Base-by-base conservation (phyloP, 768 basidiomycete genomes). In the Podaxis sp. region DNA sequence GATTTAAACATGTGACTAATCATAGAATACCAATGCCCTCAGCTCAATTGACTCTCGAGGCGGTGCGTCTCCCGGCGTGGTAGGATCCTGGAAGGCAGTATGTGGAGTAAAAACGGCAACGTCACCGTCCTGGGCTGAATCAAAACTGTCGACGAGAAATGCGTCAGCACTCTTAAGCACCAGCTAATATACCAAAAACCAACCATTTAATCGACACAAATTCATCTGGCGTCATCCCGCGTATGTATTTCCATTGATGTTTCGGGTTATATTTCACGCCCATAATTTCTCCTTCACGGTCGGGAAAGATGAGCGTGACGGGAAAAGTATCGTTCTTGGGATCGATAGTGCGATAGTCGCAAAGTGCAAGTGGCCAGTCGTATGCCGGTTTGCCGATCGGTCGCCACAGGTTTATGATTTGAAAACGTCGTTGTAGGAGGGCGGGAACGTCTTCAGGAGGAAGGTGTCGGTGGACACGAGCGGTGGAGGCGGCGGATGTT, bases 371-470 rank as follows among this genome's bases (percentile, higher is more conserved):
- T 0, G 85, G 85, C 75, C 76, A 81, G 63, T 86, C 84, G 6
- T 74, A 54, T 0, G 82, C 84, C 0, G 80, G 70, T 62, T 81
- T 70, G 0, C 67, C 68, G 57, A 86, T 85, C 3, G 86, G 84
- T 3, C 86, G 75, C 86, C 86, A 87, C 22, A 87, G 75, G 65
- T 86, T 87, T 62, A 87, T 80, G 36, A 87, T 84, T 62, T 85
- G 84, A 74, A 83, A 84, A 0, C 84, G 79, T 19, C 76, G 74
- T 60, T 76, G 70, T 11, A 85, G 71, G 40, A 85, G 76, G 17
- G 72, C 73, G 2, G 76, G 71, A 0, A 69, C 84, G 2, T 86
- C 83, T 1, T 68, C 70, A 0, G 77, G 69, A 15, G 83, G 83
- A 9, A 86, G 76, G 65, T 86, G 84, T 4, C 78, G 76, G 59